These are phyloP conservation scores for Colletotrichum lupini DNA, from an alignment of 2,329 filamentous ascomycete genomes.

Conservation along the genomic window DNA sequence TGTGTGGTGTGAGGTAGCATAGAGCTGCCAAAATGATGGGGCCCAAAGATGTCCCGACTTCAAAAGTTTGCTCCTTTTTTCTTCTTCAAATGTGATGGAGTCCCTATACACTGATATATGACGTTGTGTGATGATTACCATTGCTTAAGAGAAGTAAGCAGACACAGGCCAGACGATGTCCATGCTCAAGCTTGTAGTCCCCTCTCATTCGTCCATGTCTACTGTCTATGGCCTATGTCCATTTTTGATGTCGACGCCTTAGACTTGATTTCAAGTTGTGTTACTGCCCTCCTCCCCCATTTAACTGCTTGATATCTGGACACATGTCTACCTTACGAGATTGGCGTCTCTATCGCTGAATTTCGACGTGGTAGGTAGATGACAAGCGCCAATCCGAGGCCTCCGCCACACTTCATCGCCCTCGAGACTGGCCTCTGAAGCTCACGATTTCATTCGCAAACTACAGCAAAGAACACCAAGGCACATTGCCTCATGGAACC, in stretches of 20 bases:
- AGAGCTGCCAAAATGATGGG: conserved; percentile 36
- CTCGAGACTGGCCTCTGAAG: background rate
- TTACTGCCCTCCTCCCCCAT: background rate
- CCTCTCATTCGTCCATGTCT: background rate
- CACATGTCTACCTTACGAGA: background rate
- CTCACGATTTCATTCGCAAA: background rate
- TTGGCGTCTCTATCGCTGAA: background rate
- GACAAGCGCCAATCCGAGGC: no score
- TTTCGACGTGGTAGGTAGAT: background rate
- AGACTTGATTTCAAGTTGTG: background rate
- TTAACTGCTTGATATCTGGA: background rate
- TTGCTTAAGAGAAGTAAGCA: no score
- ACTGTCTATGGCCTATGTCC: background rate
- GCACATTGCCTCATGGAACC: no score
- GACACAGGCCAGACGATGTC: no score
- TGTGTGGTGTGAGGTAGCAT: conserved; percentile 31
- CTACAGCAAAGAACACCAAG: no score
- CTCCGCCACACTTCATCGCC: background rate
- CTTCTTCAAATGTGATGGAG: background rate
- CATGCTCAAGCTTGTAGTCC: background rate
- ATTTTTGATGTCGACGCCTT: background rate
- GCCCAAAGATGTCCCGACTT: conserved; percentile 34
- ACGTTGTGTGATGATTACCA: background rate
- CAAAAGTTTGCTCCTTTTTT: conserved; percentile 9
- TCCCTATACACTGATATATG: background rate